These are phyloP conservation scores for Datisca glomerata DNA, from an alignment of 306 rosid genomes.

Conservation along the genomic window DNA sequence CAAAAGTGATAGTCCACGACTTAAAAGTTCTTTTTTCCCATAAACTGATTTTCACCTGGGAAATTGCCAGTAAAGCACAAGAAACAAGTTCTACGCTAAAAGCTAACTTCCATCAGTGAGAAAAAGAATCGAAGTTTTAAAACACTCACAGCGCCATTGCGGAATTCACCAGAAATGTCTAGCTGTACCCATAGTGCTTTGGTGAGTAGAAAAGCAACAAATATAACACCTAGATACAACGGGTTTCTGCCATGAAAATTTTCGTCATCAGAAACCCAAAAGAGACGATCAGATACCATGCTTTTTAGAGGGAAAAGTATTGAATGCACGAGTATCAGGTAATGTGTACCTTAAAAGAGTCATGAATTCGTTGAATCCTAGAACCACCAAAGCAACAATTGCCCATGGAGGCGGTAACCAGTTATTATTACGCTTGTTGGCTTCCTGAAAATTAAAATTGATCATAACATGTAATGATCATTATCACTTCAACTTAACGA, in stretches of 20 bases:
- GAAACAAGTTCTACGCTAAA: too few relatives aligned
- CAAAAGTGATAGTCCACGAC: too few relatives aligned
- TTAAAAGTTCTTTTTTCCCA: too few relatives aligned
- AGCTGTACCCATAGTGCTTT: constrained; percentile 80
- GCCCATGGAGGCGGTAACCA: constrained; percentile 98
- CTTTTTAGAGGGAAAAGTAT: constrained; percentile 7
- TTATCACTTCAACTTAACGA: not conserved
- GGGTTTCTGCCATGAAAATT: constrained; percentile 64
- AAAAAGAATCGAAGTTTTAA: not conserved
- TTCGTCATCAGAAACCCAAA: constrained; percentile 1
- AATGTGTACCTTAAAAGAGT: constrained; percentile 58
- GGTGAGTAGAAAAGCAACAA: constrained; percentile 46
- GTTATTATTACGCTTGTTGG: constrained; percentile 59
- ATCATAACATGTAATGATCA: not conserved
- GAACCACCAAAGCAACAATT: constrained; percentile 53
- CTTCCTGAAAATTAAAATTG: constrained; percentile 44
- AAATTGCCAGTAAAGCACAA: too few relatives aligned
- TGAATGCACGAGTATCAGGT: too few relatives aligned
- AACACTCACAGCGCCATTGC: constrained; percentile 59
- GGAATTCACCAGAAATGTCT: constrained; percentile 57
- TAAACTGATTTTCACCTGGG: too few relatives aligned
- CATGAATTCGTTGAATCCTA: constrained; percentile 83
- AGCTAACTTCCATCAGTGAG: too few relatives aligned
- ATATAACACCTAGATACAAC: constrained; percentile 41
- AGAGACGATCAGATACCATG: not conserved